These are phyloP conservation scores for Limnomonas spitsbergensis DNA, from an alignment of 139 green algal genomes.

Conservation along the genomic window DNA sequence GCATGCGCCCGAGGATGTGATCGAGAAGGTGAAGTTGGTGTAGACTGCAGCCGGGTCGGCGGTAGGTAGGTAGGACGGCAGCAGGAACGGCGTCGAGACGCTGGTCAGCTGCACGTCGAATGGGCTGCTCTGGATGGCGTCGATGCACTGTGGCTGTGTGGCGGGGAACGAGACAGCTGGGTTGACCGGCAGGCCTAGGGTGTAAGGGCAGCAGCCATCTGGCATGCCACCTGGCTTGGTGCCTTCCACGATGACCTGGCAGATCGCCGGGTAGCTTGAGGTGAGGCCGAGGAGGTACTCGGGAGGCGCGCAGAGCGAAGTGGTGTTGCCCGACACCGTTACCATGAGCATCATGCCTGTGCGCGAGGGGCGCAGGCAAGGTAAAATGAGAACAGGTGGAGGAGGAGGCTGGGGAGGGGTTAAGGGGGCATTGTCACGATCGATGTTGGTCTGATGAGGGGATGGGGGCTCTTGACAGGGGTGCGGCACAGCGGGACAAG, in stretches of 20 bases:
- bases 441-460: neutral
- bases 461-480: neutral
- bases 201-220: neutral
- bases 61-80: no score
- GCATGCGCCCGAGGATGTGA: neutral
- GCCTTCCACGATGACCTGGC: constrained; percentile 2
- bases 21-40: neutral
- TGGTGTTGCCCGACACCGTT: neutral
- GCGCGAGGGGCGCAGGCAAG: neutral
- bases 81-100: neutral
- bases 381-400: neutral
- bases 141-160: neutral
- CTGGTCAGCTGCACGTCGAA: neutral
- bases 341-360: neutral
- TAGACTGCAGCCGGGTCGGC: neutral
- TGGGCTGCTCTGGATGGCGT: neutral
- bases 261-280: neutral
- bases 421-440: neutral
- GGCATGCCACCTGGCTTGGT: neutral
- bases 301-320: neutral
- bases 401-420: neutral
- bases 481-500: neutral
- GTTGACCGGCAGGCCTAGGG: neutral
- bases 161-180: neutral
- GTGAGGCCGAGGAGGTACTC: neutral